Evolutionary conservation across 768 basidiomycete genomes (phyloP), one percentile per base, ranked within the genome.

Genomic region (Scleroderma bovista): DNA sequence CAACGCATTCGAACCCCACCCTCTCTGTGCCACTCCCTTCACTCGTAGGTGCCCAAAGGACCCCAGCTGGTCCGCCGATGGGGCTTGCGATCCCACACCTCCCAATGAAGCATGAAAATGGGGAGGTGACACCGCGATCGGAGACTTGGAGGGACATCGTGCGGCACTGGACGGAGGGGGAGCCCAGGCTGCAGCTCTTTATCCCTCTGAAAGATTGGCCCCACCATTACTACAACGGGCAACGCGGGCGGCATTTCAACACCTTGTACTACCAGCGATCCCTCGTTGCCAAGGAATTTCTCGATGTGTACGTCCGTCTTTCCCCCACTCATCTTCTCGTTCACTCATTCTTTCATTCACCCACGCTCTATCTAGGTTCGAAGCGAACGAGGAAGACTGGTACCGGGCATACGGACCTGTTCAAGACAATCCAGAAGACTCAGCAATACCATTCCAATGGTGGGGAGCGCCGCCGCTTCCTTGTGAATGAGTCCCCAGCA

Each of bases 81-180:
- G 34, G 44, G 15, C 31, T 33, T 5, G 3, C 31, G 1, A 48
- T 48, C 24, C 23, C 24, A 31, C 9, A 38, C 11, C 7, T 31
- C 1, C 37, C 19, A n/a, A 11, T 37, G n/a, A 8, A 22, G 48
- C 49, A 54, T 29, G 33, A 20, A 51, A 55, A 58, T 54, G 48
- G 50, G 32, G 54, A 39, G 36, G 31, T 33, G 19, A 55, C 47
- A 38, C 47, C 46, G 16, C 54, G 50, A 48, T 62, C 57, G 50
- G 51, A 55, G 43, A 39, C 33, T 8, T 56, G 54, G 54, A 44
- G 17, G 24, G 46, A 47, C 13, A 47, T 50, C 8, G 32, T 56
- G 24, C 12, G 39, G 2, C 45, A 56, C 32, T 56, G 54, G 47
- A 19, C 20, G 0, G 8, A 38, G 6, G 54, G 51, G 11, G 38